Conservation (phyloP, 352 stramenopile genomes). For the Phytopythium oedochilum region DNA sequence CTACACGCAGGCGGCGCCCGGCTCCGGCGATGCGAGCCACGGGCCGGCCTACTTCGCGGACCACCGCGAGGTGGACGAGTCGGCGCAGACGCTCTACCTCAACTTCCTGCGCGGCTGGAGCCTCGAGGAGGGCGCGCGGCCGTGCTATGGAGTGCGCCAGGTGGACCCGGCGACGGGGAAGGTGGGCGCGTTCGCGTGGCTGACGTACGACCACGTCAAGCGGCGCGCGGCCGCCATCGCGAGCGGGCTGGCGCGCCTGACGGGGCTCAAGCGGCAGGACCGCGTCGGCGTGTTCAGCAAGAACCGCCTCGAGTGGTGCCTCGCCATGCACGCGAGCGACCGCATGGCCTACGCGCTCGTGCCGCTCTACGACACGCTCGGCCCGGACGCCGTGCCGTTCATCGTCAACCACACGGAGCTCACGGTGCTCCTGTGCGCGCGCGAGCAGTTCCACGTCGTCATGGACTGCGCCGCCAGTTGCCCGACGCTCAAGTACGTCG, state of each 20-base stretch:
- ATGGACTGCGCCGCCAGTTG: slow-evolving; percentile 41
- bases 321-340: slow-evolving; percentile 54
- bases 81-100: slow-evolving; percentile 8
- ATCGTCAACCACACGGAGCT: slow-evolving; percentile 80
- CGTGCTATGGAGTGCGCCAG: slow-evolving; percentile 50
- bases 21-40: slow-evolving; percentile 30
- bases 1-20: slow-evolving; percentile 34
- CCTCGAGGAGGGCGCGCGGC: slow-evolving; percentile 30
- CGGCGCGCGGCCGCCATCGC: slow-evolving; percentile 34
- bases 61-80: slow-evolving; percentile 22
- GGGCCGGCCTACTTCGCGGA: slow-evolving; percentile 27
- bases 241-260: slow-evolving; percentile 33
- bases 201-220: slow-evolving; percentile 56
- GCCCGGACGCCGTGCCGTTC: slow-evolving; percentile 50
- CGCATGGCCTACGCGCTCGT: slow-evolving; percentile 69
- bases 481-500: slow-evolving; percentile 40
- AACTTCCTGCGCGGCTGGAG: background rate
- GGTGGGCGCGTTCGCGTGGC: slow-evolving; percentile 42
- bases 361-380: slow-evolving; percentile 78
- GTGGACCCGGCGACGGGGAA: slow-evolving; percentile 28
- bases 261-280: no score
- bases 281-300: slow-evolving; percentile 65
- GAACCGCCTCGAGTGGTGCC: slow-evolving; percentile 66
- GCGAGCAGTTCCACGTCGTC: slow-evolving; percentile 46
- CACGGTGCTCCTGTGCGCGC: slow-evolving; percentile 59